Evolutionary conservation across 2,329 filamentous ascomycete genomes (phyloP).

Genomic region (Monosporascus sp.): DNA sequence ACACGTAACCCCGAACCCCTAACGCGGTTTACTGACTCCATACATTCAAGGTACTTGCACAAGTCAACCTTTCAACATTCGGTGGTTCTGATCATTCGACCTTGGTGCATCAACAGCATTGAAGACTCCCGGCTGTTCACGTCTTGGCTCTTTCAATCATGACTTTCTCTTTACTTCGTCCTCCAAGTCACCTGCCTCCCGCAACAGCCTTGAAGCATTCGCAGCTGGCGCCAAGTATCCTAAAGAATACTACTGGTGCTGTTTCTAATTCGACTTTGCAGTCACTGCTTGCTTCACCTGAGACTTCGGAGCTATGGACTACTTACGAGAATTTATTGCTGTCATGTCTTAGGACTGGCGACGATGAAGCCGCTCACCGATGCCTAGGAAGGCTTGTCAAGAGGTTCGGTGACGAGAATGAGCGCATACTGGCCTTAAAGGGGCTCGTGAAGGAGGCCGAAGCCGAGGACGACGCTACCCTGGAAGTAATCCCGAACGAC

Average conservation of each 20-base stretch:
- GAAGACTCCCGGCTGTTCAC: too few species aligned
- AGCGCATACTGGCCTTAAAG: conserved; percentile 76
- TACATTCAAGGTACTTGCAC: too few species aligned
- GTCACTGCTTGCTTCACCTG: conserved; percentile 52
- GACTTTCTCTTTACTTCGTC: conserved; percentile 45
- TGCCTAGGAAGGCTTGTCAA: conserved; percentile 70
- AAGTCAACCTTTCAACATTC: too few species aligned
- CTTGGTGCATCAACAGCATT: too few species aligned
- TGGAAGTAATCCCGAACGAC: conserved; percentile 67
- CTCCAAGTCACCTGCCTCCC: conserved; percentile 52
- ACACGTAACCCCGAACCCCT: neutral
- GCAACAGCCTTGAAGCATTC: conserved; percentile 52
- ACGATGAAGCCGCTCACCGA: conserved; percentile 70
- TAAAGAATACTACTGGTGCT: conserved; percentile 49
- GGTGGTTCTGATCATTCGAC: too few species aligned
- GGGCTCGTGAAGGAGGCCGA: conserved; percentile 83
- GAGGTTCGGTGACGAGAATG: conserved; percentile 80
- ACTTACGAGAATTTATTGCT: conserved; percentile 83
- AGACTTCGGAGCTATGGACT: conserved; percentile 78
- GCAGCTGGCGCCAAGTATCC: conserved; percentile 55
- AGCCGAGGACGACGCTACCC: conserved; percentile 58
- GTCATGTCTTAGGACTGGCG: conserved; percentile 76
- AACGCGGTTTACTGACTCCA: too few species aligned
- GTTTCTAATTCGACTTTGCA: conserved; percentile 50
- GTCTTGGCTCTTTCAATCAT: conserved; percentile 9